phyloP scores from a whole-genome alignment of 2,329 filamentous ascomycete genomes.

The Coleophoma cylindrospora region DNA sequence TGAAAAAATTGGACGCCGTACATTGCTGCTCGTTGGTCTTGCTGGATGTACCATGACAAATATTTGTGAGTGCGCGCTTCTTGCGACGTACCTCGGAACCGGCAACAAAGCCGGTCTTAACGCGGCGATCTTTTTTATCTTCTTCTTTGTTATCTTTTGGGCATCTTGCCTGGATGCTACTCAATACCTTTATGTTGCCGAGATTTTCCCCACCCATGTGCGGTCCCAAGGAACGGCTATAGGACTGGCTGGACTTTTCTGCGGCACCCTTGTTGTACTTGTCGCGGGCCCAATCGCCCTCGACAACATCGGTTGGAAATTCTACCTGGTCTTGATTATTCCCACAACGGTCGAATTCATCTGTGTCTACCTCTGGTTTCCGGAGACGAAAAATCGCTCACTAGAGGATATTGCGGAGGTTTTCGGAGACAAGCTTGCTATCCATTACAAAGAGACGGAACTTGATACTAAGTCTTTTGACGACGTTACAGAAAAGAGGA shows the following conservation, averaged over 20 bases:
- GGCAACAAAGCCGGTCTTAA: conserved; percentile 1
- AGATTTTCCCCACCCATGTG: conserved; percentile 5
- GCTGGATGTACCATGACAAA: background rate
- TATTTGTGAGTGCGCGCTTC: conserved; percentile 1
- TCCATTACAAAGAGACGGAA: no score
- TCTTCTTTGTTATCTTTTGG: background rate
- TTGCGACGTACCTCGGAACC: conserved; percentile 2
- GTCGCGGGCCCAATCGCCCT: conserved; percentile 3
- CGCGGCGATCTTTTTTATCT: conserved; percentile 4
- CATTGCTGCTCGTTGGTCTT: conserved; percentile 4
- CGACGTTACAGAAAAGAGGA: no score
- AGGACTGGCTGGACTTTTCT: background rate
- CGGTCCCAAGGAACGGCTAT: conserved; percentile 4
- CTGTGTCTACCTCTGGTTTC: conserved; percentile 58
- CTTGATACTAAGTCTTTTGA: no score
- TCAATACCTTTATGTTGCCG: background rate
- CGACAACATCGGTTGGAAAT: conserved; percentile 15
- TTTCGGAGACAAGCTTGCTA: conserved; percentile 4
- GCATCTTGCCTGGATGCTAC: background rate
- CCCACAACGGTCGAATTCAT: conserved; percentile 14
- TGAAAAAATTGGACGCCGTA: conserved; percentile 2
- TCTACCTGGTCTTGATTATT: conserved; percentile 6
- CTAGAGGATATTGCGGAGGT: conserved; percentile 53
- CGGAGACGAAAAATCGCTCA: conserved; percentile 56
- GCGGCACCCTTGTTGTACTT: conserved; percentile 3